A percentile compares a stretch with the other conserved stretches of the same genome.
Evolutionary conservation across 2,329 filamentous ascomycete species (phyloP).

Genomic region (Colletotrichum falcatum): DNA sequence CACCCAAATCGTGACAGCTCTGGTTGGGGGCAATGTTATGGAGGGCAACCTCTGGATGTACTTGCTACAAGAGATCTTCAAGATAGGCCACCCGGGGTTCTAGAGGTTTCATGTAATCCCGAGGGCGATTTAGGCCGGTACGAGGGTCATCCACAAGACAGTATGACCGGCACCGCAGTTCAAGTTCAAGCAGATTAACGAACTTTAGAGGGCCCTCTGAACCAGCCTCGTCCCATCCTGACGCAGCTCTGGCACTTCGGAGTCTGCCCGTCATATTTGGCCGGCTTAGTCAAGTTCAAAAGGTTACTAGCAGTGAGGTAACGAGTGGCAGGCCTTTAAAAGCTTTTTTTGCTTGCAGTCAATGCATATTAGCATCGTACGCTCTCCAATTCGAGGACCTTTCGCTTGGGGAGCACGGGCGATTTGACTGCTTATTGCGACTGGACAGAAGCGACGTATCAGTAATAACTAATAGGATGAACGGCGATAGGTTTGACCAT

Average conservation of each 20-base stretch:
- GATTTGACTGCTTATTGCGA: no score
- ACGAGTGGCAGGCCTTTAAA: slow-evolving; percentile 42
- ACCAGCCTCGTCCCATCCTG: slow-evolving; percentile 11
- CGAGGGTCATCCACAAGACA: slow-evolving; percentile 53
- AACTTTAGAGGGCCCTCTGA: background rate
- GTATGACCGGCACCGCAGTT: slow-evolving; percentile 40
- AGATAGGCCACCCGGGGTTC: slow-evolving; percentile 47
- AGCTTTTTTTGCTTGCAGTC: slow-evolving; percentile 45
- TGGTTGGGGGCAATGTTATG: slow-evolving; percentile 37
- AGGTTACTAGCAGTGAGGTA: no score
- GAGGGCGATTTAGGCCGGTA: slow-evolving; percentile 49
- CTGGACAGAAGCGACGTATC: no score
- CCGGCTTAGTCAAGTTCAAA: background rate
- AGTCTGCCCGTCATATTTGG: slow-evolving; percentile 44
- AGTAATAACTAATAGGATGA: no score
- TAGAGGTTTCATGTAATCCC: slow-evolving; percentile 49
- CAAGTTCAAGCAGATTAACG: background rate
- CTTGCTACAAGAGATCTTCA: slow-evolving; percentile 47
- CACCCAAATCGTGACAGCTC: background rate
- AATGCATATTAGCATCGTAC: slow-evolving; percentile 45
- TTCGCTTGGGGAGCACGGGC: slow-evolving; percentile 32
- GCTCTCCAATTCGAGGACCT: slow-evolving; percentile 39
- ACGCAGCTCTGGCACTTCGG: slow-evolving; percentile 47
- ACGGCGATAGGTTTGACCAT: no score
- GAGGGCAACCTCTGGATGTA: slow-evolving; percentile 45